Percentiles rank a stretch among this genome's conserved stretches.
Conservation (phyloP, 768 basidiomycete species). For the Dendrothele bispora region DNA sequence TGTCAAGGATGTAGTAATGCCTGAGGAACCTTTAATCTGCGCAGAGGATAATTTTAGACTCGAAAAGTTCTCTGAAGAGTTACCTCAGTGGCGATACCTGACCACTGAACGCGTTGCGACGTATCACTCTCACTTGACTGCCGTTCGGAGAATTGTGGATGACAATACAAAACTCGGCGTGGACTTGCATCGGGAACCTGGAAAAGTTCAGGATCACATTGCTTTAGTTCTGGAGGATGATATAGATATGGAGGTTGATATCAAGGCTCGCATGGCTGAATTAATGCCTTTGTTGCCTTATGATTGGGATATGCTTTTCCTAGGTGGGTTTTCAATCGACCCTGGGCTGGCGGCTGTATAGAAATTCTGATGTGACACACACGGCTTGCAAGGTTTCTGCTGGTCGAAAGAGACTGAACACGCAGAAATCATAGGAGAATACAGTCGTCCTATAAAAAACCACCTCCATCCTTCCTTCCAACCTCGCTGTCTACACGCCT, state of each 20-base stretch:
- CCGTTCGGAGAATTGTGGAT: constrained; percentile 29
- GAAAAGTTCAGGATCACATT: constrained; percentile 9
- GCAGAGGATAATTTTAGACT: constrained; percentile 4
- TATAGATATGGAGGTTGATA: constrained; percentile 49
- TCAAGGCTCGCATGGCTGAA: constrained; percentile 26
- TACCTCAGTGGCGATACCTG: constrained; percentile 19
- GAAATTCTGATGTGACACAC: neutral
- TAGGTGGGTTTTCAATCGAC: too few species aligned
- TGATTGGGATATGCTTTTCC: constrained; percentile 51
- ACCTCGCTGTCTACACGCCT: constrained; percentile 53
- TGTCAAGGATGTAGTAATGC: neutral
- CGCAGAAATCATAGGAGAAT: constrained; percentile 23
- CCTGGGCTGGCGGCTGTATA: neutral
- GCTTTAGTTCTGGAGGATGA: constrained; percentile 51
- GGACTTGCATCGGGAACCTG: neutral
- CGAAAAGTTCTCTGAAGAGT: neutral
- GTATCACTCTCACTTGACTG: constrained; percentile 46
- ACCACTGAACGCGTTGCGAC: constrained; percentile 46
- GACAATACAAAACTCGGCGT: constrained; percentile 17
- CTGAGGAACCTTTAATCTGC: constrained; percentile 1
- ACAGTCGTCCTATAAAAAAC: constrained; percentile 5
- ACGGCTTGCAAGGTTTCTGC: constrained; percentile 40
- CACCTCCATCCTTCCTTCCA: constrained; percentile 41
- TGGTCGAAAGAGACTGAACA: constrained; percentile 47
- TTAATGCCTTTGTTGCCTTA: constrained; percentile 38